Evolutionary conservation across 371 early-diverging fungal species (phyloP), one percentile per base, ranked within the genome.

Genomic region (Apophysomyces sp.): DNA sequence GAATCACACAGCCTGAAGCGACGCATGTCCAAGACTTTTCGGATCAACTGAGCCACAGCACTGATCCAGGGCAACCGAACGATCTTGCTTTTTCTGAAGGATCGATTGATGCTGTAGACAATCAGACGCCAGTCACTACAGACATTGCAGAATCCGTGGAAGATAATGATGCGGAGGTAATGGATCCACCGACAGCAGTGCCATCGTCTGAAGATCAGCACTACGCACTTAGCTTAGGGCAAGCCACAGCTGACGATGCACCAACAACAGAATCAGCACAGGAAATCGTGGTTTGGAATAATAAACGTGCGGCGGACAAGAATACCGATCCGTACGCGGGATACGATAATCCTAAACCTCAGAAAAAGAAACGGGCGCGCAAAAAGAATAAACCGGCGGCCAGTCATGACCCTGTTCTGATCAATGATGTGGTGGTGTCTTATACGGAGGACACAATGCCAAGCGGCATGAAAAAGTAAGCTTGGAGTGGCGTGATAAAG

Each of bases 401-500:
- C 34, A 18, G 41, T 11, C 29, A 41, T 31, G 37, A 56, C 9
- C 65, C 29, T 30, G 11, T 27, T 26, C 26, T 34, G 11, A 65
- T 66, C 27, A 61, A 79, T 58, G 73, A 61, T 24, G 71, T 66
- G 11, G 32, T 65, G 32, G 74, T 77, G 1, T 61, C 54, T 0
- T 79, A 79, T 54, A 66, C 59, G 5, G 24, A 66, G 27, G 56
- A 71, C 2, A 69, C 67, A 3, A 69, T 72, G 30, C 72, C 71
- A 9, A 6, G 29, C 13, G 71, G 75, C 5, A 41, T 76, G 65
- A 39, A 57, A 57, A 75, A 74, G 69, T 72, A 67, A 54, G 53
- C 11, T 39, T 31, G 2, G 21, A 18, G 9, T 26, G 34, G 34
- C 34, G 12, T 6, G 34, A 34, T 34, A 34, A 34, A 34, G 12